Evolutionary conservation across 2,329 filamentous ascomycete genomes (phyloP), one percentile per base, ranked within the genome.

Genomic region (Bisporella sp.): DNA sequence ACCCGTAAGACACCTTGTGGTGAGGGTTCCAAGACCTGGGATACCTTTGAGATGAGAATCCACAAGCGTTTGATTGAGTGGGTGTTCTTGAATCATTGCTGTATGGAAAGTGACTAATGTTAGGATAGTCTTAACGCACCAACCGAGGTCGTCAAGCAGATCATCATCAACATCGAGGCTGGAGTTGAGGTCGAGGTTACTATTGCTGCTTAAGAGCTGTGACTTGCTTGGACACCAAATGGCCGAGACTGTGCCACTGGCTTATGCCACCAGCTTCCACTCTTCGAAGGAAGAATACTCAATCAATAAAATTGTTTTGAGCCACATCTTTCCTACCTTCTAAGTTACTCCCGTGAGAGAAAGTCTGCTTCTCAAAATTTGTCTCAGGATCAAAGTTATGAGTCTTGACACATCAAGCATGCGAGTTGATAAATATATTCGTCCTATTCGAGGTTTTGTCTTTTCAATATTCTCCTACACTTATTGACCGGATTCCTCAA

Each of bases 21-120:
- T 87, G 93, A 99, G 84, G 93, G 93, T 78, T 95, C 87, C 76
- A 99, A 99, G 89, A 99, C 93, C 71, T 99, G 93, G 93, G 93
- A 97, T 74, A 85, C 81, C 74, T 99, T 81, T 76, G 92, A 99
- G 86, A 95, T 99, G 90, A 87, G 92, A 78, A 95, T 96, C 73
- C 90, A 96, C 84, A 96, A 96, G 87, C 87, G 91, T 66, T 81
- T 96, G 70, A 96, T 96, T 71, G 91, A 96, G 83, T 88, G 71
- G 67, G 83, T 80, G 42, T 40, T 47, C 45, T 49, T 43, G 4
- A 46, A 31, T 12, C 35, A 11, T 28, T 40, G 37, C 41, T 7
- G 13, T 50, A 37, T 30, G 41, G 35, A 37, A 39, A 45, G 52
- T 45, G 59, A 59, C 55, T 63, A 54, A 57, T 46, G 31, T 9